Evolutionary conservation across 768 basidiomycete genomes (phyloP).

Genomic region (Inosperma sp.): DNA sequence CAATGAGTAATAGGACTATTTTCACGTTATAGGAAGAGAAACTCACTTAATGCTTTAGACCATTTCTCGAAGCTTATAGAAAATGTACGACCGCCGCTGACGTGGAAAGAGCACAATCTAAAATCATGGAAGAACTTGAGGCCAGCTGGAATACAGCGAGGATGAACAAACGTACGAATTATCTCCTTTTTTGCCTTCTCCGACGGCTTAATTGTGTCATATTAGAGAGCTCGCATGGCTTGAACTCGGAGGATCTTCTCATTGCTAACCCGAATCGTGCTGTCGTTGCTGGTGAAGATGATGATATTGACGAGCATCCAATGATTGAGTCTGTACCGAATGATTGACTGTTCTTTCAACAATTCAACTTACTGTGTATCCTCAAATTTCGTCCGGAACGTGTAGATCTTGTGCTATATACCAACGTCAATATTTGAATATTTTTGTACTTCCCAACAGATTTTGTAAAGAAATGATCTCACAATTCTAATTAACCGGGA

Average conservation of each 20-base stretch:
- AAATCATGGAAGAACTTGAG: conserved; percentile 67
- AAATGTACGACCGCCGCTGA: conserved; percentile 62
- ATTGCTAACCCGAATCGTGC: conserved; percentile 66
- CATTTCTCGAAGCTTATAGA: conserved; percentile 70
- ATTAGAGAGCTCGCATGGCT: conserved; percentile 23
- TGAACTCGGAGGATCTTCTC: conserved; percentile 54
- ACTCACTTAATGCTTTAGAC: conserved; percentile 35
- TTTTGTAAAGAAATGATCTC: too few relatives aligned
- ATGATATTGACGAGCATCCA: neutral
- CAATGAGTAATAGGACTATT: conserved; percentile 52
- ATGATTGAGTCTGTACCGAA: too few relatives aligned
- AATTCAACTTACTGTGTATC: too few relatives aligned
- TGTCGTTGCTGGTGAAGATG: conserved; percentile 7
- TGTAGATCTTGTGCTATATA: too few relatives aligned
- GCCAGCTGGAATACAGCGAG: conserved; percentile 55
- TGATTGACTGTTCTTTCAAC: too few relatives aligned
- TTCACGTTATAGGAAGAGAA: neutral
- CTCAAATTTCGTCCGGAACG: too few relatives aligned
- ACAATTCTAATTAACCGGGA: too few relatives aligned
- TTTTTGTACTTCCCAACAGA: too few relatives aligned
- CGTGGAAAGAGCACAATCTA: conserved; percentile 56
- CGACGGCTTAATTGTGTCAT: neutral
- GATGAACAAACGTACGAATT: conserved; percentile 41
- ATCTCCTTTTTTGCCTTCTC: neutral
- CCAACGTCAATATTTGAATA: too few relatives aligned